A percentile compares a stretch with the other conserved stretches of the same genome.
phyloP scores from a whole-genome alignment of 1,139 yeast species.

The Yamadazyma spencermartinsiae region DNA sequence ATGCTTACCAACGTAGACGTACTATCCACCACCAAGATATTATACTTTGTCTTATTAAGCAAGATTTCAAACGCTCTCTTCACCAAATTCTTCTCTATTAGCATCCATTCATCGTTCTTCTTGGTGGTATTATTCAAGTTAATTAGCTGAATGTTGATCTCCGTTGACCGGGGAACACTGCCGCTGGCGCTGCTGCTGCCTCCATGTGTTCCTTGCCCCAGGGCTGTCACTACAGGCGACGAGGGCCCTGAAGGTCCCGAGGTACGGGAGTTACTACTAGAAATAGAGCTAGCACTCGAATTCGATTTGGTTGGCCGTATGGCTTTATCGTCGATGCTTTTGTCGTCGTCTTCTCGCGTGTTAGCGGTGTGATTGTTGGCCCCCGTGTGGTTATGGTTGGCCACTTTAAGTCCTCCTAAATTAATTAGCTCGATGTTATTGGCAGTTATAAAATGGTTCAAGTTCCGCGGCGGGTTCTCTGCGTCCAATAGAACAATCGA shows the following conservation, averaged over 20 bases:
- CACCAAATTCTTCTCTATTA: slow-evolving; percentile 58
- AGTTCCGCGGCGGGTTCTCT: slow-evolving; percentile 64
- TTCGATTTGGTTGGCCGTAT: slow-evolving; percentile 7
- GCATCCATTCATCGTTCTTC: slow-evolving; percentile 67
- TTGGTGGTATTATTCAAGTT: slow-evolving; percentile 15
- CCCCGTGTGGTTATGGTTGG: slow-evolving; percentile 44
- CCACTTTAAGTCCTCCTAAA: slow-evolving; percentile 45
- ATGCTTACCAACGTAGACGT: slow-evolving; percentile 80
- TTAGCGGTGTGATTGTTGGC: slow-evolving; percentile 20
- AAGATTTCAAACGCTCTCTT: slow-evolving; percentile 58
- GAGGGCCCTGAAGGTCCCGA: not conserved
- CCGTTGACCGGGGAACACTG: slow-evolving; percentile 3
- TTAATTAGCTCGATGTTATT: slow-evolving; percentile 46
- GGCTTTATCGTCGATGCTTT: slow-evolving; percentile 8
- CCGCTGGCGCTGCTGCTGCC: not conserved
- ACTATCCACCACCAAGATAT: slow-evolving; percentile 73
- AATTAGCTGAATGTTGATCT: slow-evolving; percentile 14
- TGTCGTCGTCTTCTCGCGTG: slow-evolving; percentile 16
- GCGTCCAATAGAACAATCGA: slow-evolving; percentile 66
- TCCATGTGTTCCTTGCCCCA: too few relatives aligned
- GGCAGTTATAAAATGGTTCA: slow-evolving; percentile 46
- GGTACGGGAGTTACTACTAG: slow-evolving; percentile 5
- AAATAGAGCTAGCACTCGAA: slow-evolving; percentile 5
- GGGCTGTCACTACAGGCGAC: not conserved
- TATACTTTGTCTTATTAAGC: slow-evolving; percentile 65